Conservation (phyloP, 306 rosid genomes). For the Malus fusca region DNA sequence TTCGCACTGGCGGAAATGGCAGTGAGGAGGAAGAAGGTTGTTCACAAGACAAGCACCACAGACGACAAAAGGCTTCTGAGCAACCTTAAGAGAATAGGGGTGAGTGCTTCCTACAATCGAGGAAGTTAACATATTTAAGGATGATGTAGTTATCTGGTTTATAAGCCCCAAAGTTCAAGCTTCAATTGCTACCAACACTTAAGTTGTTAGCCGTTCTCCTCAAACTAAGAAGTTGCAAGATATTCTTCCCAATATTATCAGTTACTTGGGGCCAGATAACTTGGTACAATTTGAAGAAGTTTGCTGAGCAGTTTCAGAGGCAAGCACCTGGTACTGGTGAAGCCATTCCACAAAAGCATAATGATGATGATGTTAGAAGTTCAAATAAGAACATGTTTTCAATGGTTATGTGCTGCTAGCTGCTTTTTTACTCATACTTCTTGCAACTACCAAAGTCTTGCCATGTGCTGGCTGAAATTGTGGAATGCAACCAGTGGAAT, state of each 20-base stretch:
- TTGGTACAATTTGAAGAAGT: constrained; percentile 79
- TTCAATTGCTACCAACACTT: constrained; percentile 90
- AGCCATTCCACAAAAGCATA: constrained; percentile 42
- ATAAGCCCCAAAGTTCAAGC: constrained; percentile 94
- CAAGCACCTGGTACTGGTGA: constrained; percentile 58
- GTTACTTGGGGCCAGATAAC: constrained; percentile 89
- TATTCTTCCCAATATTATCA: constrained; percentile 80
- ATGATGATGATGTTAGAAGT: constrained; percentile 53
- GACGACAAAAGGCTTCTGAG: constrained; percentile 97
- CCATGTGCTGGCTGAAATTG: no score
- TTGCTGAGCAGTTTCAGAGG: constrained; percentile 82
- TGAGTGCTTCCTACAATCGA: constrained; percentile 84
- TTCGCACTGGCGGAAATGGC: constrained; percentile 89
- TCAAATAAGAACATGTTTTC: no score
- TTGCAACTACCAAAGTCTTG: no score
- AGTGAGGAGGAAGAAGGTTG: constrained; percentile 99
- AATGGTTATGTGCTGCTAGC: no score
- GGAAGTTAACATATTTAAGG: constrained; percentile 93
- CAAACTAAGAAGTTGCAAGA: constrained; percentile 98
- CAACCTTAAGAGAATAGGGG: constrained; percentile 95
- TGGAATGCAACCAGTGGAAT: no score
- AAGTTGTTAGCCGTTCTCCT: constrained; percentile 94
- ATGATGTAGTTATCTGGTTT: constrained; percentile 89
- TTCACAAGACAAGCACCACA: constrained; percentile 91
- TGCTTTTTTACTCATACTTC: no score